Evolutionary conservation across 1,139 yeast genomes (phyloP).

Genomic region (Yamadazyma oceani): DNA sequence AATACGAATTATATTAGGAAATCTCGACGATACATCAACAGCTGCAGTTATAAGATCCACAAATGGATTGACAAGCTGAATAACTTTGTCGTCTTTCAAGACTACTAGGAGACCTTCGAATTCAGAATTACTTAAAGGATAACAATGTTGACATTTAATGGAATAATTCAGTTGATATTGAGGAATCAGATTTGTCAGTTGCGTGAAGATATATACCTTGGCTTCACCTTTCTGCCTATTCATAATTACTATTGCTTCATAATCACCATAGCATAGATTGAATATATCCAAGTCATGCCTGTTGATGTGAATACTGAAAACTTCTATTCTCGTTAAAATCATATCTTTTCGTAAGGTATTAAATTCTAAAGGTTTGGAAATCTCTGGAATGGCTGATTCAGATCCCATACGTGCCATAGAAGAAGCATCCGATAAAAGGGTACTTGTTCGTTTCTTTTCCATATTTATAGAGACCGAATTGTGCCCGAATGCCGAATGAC

Average conservation of each 20-base stretch:
- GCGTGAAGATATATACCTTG: slow-evolving; percentile 51
- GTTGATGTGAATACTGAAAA: slow-evolving; percentile 33
- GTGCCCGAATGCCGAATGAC: slow-evolving; percentile 5
- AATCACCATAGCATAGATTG: slow-evolving; percentile 48
- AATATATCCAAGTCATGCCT: slow-evolving; percentile 39
- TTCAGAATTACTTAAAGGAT: slow-evolving; percentile 31
- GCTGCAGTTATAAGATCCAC: slow-evolving; percentile 48
- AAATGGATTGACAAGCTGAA: slow-evolving; percentile 65
- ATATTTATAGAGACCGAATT: slow-evolving; percentile 33
- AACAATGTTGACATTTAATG: slow-evolving; percentile 42
- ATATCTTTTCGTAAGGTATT: slow-evolving; percentile 58
- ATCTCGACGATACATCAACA: slow-evolving; percentile 22
- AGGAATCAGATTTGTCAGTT: slow-evolving; percentile 32
- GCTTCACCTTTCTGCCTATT: slow-evolving; percentile 35
- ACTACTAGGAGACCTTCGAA: slow-evolving; percentile 46
- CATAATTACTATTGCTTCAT: slow-evolving; percentile 59
- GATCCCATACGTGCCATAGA: slow-evolving; percentile 65
- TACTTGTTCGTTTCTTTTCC: slow-evolving; percentile 55
- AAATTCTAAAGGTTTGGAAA: slow-evolving; percentile 26
- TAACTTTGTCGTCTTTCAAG: slow-evolving; percentile 28
- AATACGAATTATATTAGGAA: slow-evolving; percentile 20
- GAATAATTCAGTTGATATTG: slow-evolving; percentile 34
- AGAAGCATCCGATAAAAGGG: slow-evolving; percentile 54
- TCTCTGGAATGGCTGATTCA: slow-evolving; percentile 33
- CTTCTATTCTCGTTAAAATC: slow-evolving; percentile 61